Evolutionary conservation across 2,329 filamentous ascomycete species (phyloP).

Genomic region (Juglanconis juglandina): DNA sequence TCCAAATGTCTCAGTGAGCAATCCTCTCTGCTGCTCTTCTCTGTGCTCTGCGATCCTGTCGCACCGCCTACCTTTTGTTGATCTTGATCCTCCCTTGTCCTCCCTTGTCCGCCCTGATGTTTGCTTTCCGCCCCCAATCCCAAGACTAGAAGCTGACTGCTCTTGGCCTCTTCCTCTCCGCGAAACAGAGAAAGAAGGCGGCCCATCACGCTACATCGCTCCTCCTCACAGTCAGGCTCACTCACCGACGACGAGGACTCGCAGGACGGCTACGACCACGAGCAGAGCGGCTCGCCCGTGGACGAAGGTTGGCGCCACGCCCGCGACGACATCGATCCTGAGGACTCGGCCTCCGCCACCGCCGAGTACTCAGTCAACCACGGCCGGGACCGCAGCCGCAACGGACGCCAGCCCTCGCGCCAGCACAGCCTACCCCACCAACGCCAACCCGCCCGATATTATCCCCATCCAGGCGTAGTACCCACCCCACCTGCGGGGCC

Average conservation of each 20-base stretch:
- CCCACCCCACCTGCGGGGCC: slow-evolving; percentile 40
- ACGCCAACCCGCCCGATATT: slow-evolving; percentile 24
- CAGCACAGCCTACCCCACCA: slow-evolving; percentile 35
- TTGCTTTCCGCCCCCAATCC: background rate
- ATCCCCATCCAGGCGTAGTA: slow-evolving; percentile 22
- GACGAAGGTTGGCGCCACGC: slow-evolving; percentile 36
- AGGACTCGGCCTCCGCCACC: slow-evolving; percentile 55
- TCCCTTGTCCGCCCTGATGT: background rate
- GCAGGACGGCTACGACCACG: slow-evolving; percentile 31
- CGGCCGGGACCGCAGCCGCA: slow-evolving; percentile 26
- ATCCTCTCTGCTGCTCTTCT: slow-evolving; percentile 25
- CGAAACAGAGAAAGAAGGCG: slow-evolving; percentile 17
- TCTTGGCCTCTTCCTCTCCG: background rate
- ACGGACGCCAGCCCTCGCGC: slow-evolving; percentile 37
- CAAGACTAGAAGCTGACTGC: slow-evolving; percentile 2
- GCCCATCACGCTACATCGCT: slow-evolving; percentile 24
- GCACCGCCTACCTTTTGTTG: background rate
- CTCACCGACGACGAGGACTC: slow-evolving; percentile 39
- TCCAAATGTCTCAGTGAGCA: slow-evolving; percentile 32
- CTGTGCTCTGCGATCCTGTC: background rate
- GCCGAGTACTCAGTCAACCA: slow-evolving; percentile 30
- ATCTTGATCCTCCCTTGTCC: background rate
- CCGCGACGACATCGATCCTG: slow-evolving; percentile 52
- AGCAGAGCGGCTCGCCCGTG: slow-evolving; percentile 30
- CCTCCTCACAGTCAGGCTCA: slow-evolving; percentile 28